A percentile compares a stretch with the other conserved stretches of the same genome.
Evolutionary conservation across 768 basidiomycete species (phyloP).

Genomic region (Suillus subaureus): DNA sequence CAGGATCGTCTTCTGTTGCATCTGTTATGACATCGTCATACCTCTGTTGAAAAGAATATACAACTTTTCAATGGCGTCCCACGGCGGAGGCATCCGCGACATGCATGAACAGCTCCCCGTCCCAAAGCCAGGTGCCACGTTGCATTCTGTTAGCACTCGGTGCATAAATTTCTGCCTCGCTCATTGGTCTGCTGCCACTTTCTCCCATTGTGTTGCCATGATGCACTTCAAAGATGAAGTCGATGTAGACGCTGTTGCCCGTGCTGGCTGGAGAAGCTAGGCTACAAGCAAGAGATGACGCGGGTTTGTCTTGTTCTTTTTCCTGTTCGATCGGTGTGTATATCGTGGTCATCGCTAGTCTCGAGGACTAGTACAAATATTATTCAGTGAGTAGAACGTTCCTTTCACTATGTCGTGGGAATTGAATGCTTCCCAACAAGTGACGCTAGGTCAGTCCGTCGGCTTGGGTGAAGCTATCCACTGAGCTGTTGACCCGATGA

Average conservation of each 20-base stretch:
- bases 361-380: slow-evolving; percentile 52
- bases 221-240: slow-evolving; percentile 17
- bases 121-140: not conserved
- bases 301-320: slow-evolving; percentile 36
- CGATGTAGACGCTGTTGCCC: slow-evolving; percentile 30
- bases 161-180: not conserved
- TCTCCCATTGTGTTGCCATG: not conserved
- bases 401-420: slow-evolving; percentile 17
- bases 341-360: slow-evolving; percentile 33
- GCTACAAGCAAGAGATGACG: slow-evolving; percentile 57
- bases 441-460: slow-evolving; percentile 47
- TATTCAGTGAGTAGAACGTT: slow-evolving; percentile 48
- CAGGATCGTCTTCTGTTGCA: not conserved
- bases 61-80: not conserved
- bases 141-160: not conserved
- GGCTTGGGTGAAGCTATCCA: not conserved
- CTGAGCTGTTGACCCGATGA: slow-evolving; percentile 10
- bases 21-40: not conserved
- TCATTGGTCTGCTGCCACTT: not conserved
- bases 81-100: not conserved
- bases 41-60: not conserved
- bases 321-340: not conserved
- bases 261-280: slow-evolving; percentile 49
- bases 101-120: not conserved
- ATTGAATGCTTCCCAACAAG: slow-evolving; percentile 16